Evolutionary conservation across 441 rosid genomes (phyloP).

Genomic region (Arabidopsis lyrata): DNA sequence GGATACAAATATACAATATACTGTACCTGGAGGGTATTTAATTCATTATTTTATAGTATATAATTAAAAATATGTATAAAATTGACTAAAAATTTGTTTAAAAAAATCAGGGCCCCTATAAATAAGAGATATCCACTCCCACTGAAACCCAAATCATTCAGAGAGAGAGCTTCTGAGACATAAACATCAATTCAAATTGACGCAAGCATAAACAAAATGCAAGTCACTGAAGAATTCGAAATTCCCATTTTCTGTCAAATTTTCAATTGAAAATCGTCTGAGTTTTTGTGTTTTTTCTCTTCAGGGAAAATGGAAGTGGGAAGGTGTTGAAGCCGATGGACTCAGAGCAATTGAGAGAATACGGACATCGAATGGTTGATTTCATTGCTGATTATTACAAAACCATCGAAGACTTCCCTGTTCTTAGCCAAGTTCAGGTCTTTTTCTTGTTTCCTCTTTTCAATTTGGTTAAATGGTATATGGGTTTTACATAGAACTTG

Average conservation of each 20-base stretch:
- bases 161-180: background rate
- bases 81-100: too few species aligned
- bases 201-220: constrained; percentile 12
- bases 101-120: constrained; percentile 3
- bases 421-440: constrained; percentile 97
- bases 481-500: background rate
- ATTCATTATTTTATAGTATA: too few species aligned
- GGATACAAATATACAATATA: too few species aligned
- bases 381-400: constrained; percentile 95
- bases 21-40: background rate
- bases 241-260: background rate
- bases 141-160: constrained; percentile 17
- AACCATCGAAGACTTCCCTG: constrained; percentile 73
- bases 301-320: constrained; percentile 45
- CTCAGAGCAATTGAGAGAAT: constrained; percentile 84
- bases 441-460: background rate
- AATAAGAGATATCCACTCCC: constrained; percentile 15
- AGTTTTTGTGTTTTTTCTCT: background rate
- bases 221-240: background rate
- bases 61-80: too few species aligned
- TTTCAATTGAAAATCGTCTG: background rate
- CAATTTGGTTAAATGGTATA: background rate
- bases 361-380: constrained; percentile 88
- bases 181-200: background rate
- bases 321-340: constrained; percentile 78